Conservation (phyloP, 805 yeast species). For the Spathaspora girioi region DNA sequence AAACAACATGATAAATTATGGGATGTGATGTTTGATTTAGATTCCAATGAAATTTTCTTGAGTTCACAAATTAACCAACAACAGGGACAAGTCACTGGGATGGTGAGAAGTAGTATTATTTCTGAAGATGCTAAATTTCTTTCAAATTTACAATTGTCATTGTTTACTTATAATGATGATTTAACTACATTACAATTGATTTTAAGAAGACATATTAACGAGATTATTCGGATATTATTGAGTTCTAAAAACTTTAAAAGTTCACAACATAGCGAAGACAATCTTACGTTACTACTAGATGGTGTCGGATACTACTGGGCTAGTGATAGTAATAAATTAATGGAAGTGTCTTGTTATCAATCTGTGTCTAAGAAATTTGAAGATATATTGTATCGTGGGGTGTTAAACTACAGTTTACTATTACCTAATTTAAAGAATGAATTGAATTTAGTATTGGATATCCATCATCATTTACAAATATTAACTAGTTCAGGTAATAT, state of each 20-base stretch:
- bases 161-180: conserved; percentile 45
- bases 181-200: conserved; percentile 42
- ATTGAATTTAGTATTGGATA: conserved; percentile 38
- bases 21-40: conserved; percentile 63
- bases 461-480: conserved; percentile 40
- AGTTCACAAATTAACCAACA: conserved; percentile 14
- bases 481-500: conserved; percentile 19
- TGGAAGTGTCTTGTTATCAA: conserved; percentile 41
- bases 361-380: conserved; percentile 33
- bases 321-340: conserved; percentile 36
- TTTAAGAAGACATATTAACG: conserved; percentile 43
- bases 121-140: conserved; percentile 44
- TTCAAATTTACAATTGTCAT: conserved; percentile 37
- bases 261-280: conserved; percentile 9
- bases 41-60: conserved; percentile 40
- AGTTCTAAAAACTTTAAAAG: conserved; percentile 34
- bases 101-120: conserved; percentile 33
- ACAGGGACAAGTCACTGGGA: conserved; percentile 2
- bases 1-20: conserved; percentile 51
- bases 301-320: conserved; percentile 44
- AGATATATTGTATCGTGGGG: conserved; percentile 26
- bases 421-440: conserved; percentile 38
- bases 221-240: conserved; percentile 34
- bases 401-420: conserved; percentile 28
- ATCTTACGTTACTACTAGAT: conserved; percentile 27